phyloP scores from a whole-genome alignment of 257 asterid species.

The Scutellaria galericulata region DNA sequence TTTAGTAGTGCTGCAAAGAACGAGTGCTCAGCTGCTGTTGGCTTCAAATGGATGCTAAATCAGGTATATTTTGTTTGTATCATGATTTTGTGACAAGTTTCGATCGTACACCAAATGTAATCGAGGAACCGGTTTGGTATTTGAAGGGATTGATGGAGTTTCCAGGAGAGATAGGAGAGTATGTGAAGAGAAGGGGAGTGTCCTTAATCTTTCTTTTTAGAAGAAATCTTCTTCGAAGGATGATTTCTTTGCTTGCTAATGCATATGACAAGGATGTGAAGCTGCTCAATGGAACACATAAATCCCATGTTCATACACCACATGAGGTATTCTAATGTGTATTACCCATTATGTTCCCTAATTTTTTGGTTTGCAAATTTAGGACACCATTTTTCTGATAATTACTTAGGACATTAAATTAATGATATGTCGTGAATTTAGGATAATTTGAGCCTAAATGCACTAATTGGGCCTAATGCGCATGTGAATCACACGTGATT shows the following conservation, averaged over 20 bases:
- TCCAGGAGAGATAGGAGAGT: constrained; percentile 62
- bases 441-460: too few species aligned
- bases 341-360: too few species aligned
- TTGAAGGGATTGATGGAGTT: constrained; percentile 69
- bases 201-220: constrained; percentile 72
- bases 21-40: constrained; percentile 82
- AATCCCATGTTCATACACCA: constrained; percentile 83
- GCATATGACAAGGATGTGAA: constrained; percentile 68
- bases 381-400: too few species aligned
- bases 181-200: constrained; percentile 65
- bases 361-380: too few species aligned
- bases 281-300: constrained; percentile 76
- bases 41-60: constrained; percentile 96
- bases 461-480: too few species aligned
- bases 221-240: constrained; percentile 71
- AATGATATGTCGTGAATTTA: too few species aligned
- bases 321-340: constrained; percentile 54
- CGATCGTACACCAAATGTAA: too few species aligned
- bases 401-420: too few species aligned
- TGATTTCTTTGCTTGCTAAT: constrained; percentile 76
- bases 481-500: too few species aligned
- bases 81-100: too few species aligned
- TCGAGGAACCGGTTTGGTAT: not conserved
- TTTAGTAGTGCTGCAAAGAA: constrained; percentile 77
- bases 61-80: constrained; percentile 50